These are phyloP conservation scores for Straminergon stramineum DNA, from an alignment of 225 moss, liverwort and hornwort species.

Conservation along the genomic window DNA sequence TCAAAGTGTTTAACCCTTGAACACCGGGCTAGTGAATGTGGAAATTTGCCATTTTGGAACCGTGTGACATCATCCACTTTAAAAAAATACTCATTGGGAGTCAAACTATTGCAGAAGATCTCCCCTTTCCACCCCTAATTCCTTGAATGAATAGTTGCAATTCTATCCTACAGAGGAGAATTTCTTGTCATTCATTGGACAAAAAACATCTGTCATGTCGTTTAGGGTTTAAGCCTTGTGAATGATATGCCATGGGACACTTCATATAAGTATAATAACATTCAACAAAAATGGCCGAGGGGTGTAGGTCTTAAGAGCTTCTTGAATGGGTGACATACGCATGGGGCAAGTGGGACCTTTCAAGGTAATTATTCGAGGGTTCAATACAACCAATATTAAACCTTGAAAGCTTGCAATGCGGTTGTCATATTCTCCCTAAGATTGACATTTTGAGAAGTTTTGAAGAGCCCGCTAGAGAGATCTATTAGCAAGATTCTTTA, in stretches of 20 bases:
- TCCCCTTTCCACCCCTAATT: no score
- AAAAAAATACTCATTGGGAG: no score
- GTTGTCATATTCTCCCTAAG: neutral
- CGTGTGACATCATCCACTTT: no score
- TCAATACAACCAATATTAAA: rapidly evolving
- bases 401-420: rapidly evolving
- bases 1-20: no score
- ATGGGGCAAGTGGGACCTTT: neutral
- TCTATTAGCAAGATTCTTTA: neutral
- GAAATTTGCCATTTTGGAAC: no score
- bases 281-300: neutral
- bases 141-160: no score
- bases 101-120: no score
- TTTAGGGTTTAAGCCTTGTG: no score
- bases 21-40: no score
- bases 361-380: neutral
- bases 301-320: neutral
- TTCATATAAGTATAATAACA: neutral
- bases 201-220: no score
- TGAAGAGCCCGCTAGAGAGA: rapidly evolving
- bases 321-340: neutral
- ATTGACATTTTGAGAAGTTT: neutral
- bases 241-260: rapidly evolving
- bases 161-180: no score
- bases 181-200: no score